phyloP scores from a whole-genome alignment of 441 rosid genomes.

The Euphorbia schlechtendalii region DNA sequence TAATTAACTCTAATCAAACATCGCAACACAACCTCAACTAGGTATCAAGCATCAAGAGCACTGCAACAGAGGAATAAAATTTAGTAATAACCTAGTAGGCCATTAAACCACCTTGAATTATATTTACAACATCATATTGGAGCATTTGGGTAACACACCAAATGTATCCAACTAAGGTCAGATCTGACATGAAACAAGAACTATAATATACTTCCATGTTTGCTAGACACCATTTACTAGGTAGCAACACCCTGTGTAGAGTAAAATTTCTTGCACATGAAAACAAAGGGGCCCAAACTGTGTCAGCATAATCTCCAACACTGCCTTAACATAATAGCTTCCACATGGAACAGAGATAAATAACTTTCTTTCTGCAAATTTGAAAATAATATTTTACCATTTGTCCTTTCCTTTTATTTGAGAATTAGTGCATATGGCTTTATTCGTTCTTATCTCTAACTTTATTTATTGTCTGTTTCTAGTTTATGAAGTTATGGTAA shows the following conservation, averaged over 20 bases:
- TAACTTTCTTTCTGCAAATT: neutral
- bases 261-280: neutral
- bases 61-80: neutral
- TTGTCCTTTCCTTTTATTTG: neutral
- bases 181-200: too few species aligned
- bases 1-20: constrained; percentile 11
- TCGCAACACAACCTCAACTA: constrained; percentile 1
- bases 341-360: neutral
- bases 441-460: neutral
- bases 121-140: neutral
- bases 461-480: neutral
- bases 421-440: neutral
- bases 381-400: neutral
- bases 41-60: constrained; percentile 5
- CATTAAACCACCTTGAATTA: neutral
- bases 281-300: neutral
- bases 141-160: neutral
- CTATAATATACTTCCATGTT: neutral
- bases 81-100: neutral
- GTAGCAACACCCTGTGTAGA: neutral
- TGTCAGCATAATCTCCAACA: neutral
- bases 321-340: neutral
- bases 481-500: neutral
- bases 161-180: neutral
- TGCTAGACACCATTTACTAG: neutral